Percentiles rank a stretch among this genome's conserved stretches.
These are phyloP conservation scores for Mucor ambiguus DNA, from an alignment of 371 early-diverging fungal genomes.

Conservation along the genomic window DNA sequence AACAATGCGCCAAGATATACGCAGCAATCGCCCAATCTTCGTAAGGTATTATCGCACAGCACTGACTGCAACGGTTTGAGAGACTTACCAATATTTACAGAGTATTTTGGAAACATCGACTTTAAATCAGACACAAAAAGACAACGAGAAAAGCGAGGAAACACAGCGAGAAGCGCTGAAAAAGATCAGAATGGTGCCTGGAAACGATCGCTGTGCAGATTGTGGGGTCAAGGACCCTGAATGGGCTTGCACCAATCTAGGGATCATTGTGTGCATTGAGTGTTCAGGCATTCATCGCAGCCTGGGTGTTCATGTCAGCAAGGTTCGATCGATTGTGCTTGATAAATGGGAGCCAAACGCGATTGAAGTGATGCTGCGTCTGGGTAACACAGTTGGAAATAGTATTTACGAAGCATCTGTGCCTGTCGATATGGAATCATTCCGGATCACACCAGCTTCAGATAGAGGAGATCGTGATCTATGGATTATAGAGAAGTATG, in stretches of 20 bases:
- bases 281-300: slow-evolving; percentile 98
- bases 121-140: slow-evolving; percentile 3
- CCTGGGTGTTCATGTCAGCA: slow-evolving; percentile 90
- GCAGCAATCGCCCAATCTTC: slow-evolving; percentile 22
- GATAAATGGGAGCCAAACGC: slow-evolving; percentile 90
- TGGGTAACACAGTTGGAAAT: slow-evolving; percentile 83
- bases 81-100: background rate
- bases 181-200: slow-evolving; percentile 46
- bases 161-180: slow-evolving; percentile 28
- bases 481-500: slow-evolving; percentile 79
- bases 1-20: slow-evolving; percentile 41
- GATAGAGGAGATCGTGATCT: slow-evolving; percentile 64
- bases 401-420: slow-evolving; percentile 68
- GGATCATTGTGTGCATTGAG: slow-evolving; percentile 93
- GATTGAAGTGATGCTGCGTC: slow-evolving; percentile 74
- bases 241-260: slow-evolving; percentile 95
- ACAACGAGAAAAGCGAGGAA: slow-evolving; percentile 19
- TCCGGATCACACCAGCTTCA: slow-evolving; percentile 34
- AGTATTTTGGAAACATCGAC: slow-evolving; percentile 8
- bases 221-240: slow-evolving; percentile 75
- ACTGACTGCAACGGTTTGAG: background rate
- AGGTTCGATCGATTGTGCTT: slow-evolving; percentile 82
- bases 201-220: slow-evolving; percentile 82
- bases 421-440: slow-evolving; percentile 40
- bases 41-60: slow-evolving; percentile 15